Evolutionary conservation across 768 basidiomycete genomes (phyloP).

Genomic region (Termitomyces sp.): DNA sequence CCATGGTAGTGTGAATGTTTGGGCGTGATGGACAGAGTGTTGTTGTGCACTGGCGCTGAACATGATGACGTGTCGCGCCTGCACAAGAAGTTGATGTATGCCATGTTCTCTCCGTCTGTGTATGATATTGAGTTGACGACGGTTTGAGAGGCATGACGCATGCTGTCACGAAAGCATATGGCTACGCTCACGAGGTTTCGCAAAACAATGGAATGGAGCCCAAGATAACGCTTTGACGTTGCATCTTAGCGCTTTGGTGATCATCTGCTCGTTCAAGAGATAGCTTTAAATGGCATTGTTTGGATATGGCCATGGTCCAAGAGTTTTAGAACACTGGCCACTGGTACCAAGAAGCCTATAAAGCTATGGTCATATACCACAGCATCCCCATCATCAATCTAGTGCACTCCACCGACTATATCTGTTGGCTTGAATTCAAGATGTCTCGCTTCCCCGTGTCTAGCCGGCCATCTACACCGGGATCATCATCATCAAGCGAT

Average conservation of each 20-base stretch:
- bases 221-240: background rate
- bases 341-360: background rate
- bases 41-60: no score
- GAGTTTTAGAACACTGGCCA: background rate
- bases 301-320: background rate
- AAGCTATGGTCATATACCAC: background rate
- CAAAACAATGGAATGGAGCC: no score
- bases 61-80: no score
- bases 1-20: no score
- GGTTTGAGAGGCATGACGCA: no score
- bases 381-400: background rate
- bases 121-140: no score
- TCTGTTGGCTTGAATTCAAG: background rate
- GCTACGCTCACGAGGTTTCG: no score
- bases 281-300: background rate
- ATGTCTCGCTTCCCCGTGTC: no score
- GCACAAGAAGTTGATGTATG: no score
- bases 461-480: constrained; percentile 1
- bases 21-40: no score
- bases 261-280: background rate
- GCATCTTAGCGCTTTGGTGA: background rate
- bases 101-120: no score
- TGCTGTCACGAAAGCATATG: no score
- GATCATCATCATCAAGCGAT: background rate
- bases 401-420: background rate